Evolutionary conservation across 495 filamentous ascomycete species (phyloP), one percentile per base, ranked within the genome.

Genomic region (Friedmanniomyces simplex): DNA sequence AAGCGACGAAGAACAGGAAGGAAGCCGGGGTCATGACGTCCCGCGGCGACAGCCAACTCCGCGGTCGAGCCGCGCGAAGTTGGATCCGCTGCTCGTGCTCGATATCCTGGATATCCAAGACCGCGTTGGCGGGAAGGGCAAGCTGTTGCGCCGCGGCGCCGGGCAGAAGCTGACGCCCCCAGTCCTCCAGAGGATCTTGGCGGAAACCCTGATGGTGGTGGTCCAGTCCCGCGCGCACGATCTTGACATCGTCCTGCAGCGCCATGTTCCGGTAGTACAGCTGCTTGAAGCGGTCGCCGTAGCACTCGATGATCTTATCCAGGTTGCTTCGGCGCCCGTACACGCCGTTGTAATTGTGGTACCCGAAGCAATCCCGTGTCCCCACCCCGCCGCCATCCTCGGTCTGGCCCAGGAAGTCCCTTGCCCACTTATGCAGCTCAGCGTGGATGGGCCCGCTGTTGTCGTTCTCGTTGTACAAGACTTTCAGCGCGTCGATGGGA

Each of bases 381-480:
- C 7, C 26, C n/a, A 18, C 11, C n/a, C n/a, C n/a, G 30, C 12
- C 30, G 11, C 49, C 49, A 2, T 16, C 18, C 1, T 55, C 60
- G 6, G 14, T 16, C 48, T 41, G 14, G 16, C 11, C 49, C 11
- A 63, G 51, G 36, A 63, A 63, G 13, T 48, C 36, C 8, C 60
- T 37, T 1, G 45, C 60, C 55, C 55, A 63, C 16, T 52, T 48
- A 24, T 59, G 60, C 30, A 63, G 47, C 13, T 59, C 60, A 13
- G 56, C 49, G 42, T 58, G 55, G 24, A 59, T 37, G 1, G 59
- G 59, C 7, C 48, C 28, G 12, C 18, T 47, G 28, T 42, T 34
- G 22, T 57, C 24, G n/a, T 52, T 45, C n/a, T 54, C 43, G 59
- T 61, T 52, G 36, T 64, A 64, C 5, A 64, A 36, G 24, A 53